Base-by-base conservation (phyloP, 2,329 filamentous ascomycete species). In the Trichoderma semiorbis region DNA sequence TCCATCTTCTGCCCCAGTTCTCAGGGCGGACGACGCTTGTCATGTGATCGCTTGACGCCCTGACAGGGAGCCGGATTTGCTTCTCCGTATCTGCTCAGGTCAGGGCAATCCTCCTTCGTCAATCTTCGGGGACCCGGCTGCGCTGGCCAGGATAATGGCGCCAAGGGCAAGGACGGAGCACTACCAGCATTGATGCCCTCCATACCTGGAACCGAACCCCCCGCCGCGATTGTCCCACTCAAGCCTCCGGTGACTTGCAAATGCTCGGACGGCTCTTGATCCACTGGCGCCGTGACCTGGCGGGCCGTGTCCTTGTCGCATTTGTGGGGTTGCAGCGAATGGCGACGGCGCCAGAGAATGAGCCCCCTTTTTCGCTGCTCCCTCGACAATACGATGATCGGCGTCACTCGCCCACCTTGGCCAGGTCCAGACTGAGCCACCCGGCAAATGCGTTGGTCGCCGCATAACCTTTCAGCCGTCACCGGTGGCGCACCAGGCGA, bases 231-330 rank as follows among this genome's bases (percentile, higher is more conserved):
- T 70, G 66, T 72, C 66, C 70, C 70, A 64, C 70, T 47, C 66
- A 57, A 47, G 36, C 64, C 58, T 69, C 70, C 70, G 70, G 43
- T 43, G 57, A 69, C 64, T 43, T 69, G 70, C 70, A 69, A 69
- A 47, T 69, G 62, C 58, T 57, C 70, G 66, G 70, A 47, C 70
- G 70, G 70, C 57, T 34, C 30, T 70, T 64, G 70, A 70, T 64
- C 65, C 70, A 72, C 70, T 63, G 70, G 18, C 70, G 70, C 66
- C 66, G 66, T 72, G 57, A 58, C 67, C 55, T 70, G 43, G 70
- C 66, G 70, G 70, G 58, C 65, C 70, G 70, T 64, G 70, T 70
- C 70, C 70, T 63, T 69, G 70, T 72, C 60, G 68, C 64, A 34
- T 53, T 39, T 60, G 70, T 72, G 70, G 70, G 63, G 70, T 69